These are phyloP conservation scores for Ophiostoma novo-ulmi DNA, from an alignment of 2,329 filamentous ascomycete genomes.

Conservation along the genomic window DNA sequence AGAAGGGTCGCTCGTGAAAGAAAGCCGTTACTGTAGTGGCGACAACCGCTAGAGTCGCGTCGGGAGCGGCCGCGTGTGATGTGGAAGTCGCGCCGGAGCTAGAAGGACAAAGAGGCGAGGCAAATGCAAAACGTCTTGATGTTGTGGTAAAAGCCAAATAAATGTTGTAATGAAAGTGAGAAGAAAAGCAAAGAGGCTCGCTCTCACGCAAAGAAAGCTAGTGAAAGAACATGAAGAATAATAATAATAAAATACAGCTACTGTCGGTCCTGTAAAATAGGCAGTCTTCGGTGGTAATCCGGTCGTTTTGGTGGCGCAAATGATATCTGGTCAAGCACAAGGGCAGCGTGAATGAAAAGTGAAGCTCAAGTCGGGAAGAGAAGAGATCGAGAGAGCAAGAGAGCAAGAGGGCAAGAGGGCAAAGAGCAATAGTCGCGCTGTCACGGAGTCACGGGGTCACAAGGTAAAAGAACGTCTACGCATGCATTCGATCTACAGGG, in stretches of 20 bases:
- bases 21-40: neutral
- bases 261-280: neutral
- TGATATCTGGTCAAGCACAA: neutral
- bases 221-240: neutral
- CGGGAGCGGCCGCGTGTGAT: slow-evolving; percentile 14
- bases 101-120: neutral
- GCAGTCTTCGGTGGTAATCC: neutral
- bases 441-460: neutral
- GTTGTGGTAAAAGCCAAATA: neutral
- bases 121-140: neutral
- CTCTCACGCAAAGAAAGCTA: neutral
- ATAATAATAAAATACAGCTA: neutral
- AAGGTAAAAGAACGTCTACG: neutral
- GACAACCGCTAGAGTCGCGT: neutral
- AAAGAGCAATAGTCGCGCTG: too few relatives aligned
- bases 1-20: neutral
- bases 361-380: neutral
- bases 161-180: neutral
- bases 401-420: neutral
- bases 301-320: neutral
- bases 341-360: neutral
- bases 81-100: neutral
- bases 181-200: neutral
- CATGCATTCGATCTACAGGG: neutral
- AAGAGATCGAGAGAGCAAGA: neutral